Evolutionary conservation across 257 asterid species (phyloP).

Genomic region (Gentiana dahurica): DNA sequence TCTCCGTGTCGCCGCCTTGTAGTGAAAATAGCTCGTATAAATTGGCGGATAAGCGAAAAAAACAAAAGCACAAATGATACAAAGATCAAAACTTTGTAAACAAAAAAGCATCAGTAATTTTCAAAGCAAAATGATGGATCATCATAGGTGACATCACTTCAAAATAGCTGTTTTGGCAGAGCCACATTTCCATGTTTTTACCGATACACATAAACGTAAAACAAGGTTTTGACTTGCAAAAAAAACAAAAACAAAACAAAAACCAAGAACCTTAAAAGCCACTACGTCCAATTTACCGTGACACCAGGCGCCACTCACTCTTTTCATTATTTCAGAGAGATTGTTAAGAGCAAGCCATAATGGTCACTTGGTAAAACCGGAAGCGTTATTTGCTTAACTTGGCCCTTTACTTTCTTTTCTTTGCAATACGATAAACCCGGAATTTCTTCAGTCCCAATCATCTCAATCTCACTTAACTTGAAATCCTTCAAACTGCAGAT

Average conservation of each 20-base stretch:
- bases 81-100: too few species aligned
- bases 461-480: constrained; percentile 38
- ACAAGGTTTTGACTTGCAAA: neutral
- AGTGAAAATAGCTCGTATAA: too few species aligned
- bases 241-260: neutral
- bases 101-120: too few species aligned
- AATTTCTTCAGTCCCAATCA: constrained; percentile 84
- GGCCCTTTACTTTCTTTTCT: constrained; percentile 66
- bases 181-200: neutral
- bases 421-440: constrained; percentile 43
- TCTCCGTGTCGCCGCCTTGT: too few species aligned
- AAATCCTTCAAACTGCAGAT: constrained; percentile 61
- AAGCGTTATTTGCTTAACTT: constrained; percentile 48
- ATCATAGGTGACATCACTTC: too few species aligned
- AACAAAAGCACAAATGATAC: too few species aligned
- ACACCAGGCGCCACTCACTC: neutral
- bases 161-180: too few species aligned
- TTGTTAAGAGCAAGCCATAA: constrained; percentile 73
- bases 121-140: too few species aligned
- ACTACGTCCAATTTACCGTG: too few species aligned
- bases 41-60: too few species aligned
- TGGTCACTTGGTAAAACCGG: constrained; percentile 97
- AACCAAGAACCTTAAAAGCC: too few species aligned
- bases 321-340: constrained; percentile 19
- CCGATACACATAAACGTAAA: neutral